Percentiles rank a stretch among this genome's conserved stretches.
Evolutionary conservation across 2,329 filamentous ascomycete species (phyloP).

Genomic region (Cladosporium halotolerans): DNA sequence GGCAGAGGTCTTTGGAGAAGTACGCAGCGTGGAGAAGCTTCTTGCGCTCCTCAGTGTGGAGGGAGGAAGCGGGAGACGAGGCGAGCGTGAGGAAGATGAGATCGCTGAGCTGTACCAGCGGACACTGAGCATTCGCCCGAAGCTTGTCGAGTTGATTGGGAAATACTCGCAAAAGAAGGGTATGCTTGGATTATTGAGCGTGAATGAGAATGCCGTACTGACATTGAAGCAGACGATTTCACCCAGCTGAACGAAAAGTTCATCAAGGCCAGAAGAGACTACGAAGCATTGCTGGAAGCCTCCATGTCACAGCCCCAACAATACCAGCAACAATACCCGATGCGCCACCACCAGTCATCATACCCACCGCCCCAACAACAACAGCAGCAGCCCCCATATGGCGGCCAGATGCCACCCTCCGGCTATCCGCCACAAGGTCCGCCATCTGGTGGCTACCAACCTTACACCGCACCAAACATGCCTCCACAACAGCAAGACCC

Average conservation of each 20-base stretch:
- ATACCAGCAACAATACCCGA: conserved; percentile 43
- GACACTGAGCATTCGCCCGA: conserved; percentile 87
- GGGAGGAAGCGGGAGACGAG: conserved; percentile 61
- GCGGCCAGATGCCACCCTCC: conserved; percentile 16
- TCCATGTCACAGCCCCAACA: conserved; percentile 88
- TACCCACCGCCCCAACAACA: conserved; percentile 13
- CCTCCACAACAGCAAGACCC: conserved; percentile 27
- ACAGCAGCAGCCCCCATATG: conserved; percentile 23
- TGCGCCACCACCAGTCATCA: conserved; percentile 16
- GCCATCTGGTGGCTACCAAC: conserved; percentile 14
- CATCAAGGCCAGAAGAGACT: conserved; percentile 95
- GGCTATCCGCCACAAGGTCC: conserved; percentile 27
- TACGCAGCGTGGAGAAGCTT: conserved; percentile 72
- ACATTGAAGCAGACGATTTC: conserved; percentile 68
- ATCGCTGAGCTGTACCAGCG: conserved; percentile 88
- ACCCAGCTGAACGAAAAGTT: conserved; percentile 99
- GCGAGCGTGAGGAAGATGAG: conserved; percentile 70
- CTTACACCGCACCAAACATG: conserved; percentile 18
- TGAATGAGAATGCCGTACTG: conserved; percentile 20
- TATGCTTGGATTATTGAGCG: conserved; percentile 34
- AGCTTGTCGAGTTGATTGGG: conserved; percentile 94
- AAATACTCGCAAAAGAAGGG: conserved; percentile 99
- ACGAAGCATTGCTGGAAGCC: conserved; percentile 88
- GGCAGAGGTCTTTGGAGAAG: conserved; percentile 68
- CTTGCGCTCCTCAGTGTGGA: conserved; percentile 80